These are phyloP conservation scores for Naganishia kalamii DNA, from an alignment of 768 basidiomycete genomes.

Conservation along the genomic window DNA sequence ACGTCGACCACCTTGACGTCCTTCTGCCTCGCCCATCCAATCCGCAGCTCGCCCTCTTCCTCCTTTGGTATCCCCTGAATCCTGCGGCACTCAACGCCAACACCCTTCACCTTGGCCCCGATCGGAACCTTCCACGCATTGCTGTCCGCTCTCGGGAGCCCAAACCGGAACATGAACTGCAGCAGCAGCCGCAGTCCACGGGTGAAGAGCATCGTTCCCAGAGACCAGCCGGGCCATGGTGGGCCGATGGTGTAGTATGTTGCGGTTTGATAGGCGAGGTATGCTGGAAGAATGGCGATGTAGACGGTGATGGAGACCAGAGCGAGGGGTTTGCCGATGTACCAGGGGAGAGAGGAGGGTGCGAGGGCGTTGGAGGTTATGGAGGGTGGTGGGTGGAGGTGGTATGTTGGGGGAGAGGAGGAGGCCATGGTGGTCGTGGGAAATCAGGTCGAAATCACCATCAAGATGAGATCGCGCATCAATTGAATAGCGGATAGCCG, in stretches of 20 bases:
- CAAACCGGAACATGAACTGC: constrained; percentile 7
- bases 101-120: neutral
- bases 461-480: no score
- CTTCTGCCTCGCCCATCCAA: constrained; percentile 27
- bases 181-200: neutral
- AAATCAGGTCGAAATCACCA: no score
- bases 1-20: constrained; percentile 21
- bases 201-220: constrained; percentile 7
- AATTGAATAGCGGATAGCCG: no score
- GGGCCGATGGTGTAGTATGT: neutral
- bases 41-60: constrained; percentile 9
- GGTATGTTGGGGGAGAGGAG: no score
- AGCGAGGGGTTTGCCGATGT: neutral
- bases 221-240: neutral
- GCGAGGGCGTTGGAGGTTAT: neutral
- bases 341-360: neutral
- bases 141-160: constrained; percentile 15
- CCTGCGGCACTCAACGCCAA: constrained; percentile 19
- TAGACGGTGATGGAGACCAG: neutral
- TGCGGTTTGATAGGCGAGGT: neutral
- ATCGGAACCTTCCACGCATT: constrained; percentile 19
- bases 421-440: no score
- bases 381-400: neutral
- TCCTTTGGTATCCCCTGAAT: constrained; percentile 23
- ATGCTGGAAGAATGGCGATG: constrained; percentile 2